Percentiles rank a stretch among this genome's conserved stretches.
Evolutionary conservation across 2,329 filamentous ascomycete species (phyloP).

Genomic region (Trematosphaeria pertusa): DNA sequence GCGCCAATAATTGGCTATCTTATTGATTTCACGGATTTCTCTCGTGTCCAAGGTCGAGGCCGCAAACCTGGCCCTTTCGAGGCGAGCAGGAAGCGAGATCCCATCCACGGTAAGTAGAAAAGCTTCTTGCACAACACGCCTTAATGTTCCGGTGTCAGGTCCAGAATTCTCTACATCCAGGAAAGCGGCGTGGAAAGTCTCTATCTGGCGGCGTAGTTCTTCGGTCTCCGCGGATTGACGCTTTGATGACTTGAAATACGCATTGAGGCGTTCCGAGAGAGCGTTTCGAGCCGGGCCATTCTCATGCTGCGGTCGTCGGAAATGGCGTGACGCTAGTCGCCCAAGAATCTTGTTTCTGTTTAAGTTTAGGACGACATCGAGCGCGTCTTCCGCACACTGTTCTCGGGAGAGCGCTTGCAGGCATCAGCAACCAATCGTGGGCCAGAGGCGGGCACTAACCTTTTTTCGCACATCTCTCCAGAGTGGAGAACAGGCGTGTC

Average conservation of each 20-base stretch:
- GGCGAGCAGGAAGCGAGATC: constrained; percentile 10
- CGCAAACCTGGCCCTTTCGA: constrained; percentile 7
- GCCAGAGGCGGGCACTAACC: neutral
- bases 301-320: constrained; percentile 1
- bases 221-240: neutral
- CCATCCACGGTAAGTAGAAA: constrained; percentile 13
- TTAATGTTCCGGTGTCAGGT: constrained; percentile 3
- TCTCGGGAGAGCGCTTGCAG: neutral
- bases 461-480: constrained; percentile 4
- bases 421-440: neutral
- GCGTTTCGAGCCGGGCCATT: constrained; percentile 2
- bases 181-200: neutral
- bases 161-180: neutral
- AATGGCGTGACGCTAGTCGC: neutral
- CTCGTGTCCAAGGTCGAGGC: constrained; percentile 6
- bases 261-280: constrained; percentile 1
- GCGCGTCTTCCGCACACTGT: neutral
- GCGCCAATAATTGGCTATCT: constrained; percentile 15
- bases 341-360: constrained; percentile 5
- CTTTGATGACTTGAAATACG: neutral
- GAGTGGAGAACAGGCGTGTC: neutral
- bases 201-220: neutral
- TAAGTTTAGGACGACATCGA: neutral
- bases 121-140: constrained; percentile 5
- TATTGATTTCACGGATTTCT: constrained; percentile 10